Base-by-base conservation (phyloP, 78 protist genomes). In the Chrysochromulina tobinii region DNA sequence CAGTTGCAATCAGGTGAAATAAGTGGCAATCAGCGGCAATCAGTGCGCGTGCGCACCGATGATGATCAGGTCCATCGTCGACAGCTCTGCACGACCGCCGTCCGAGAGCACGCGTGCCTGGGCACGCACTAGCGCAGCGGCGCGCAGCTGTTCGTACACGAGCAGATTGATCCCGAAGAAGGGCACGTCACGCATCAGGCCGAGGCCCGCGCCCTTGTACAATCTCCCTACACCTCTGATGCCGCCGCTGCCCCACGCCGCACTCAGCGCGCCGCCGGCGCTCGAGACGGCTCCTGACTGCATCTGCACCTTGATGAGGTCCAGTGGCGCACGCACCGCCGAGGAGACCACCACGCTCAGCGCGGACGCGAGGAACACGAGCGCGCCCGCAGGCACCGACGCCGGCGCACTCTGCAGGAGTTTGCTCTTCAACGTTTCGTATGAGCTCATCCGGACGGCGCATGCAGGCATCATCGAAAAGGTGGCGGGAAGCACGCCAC, bases 381-480 rank as follows among this genome's bases (percentile, higher is more conserved):
- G 38, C 57, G 57, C 81, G 81, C 57, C 57, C 20, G 73, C 12
- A 6, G 81, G 81, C 57, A 38, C 2, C n/a, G 5, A 12, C 53
- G 53, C 38, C 6, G 81, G 54, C 6, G 81, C n/a, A 12, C 8
- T 3, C 81, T 3, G 53, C 81, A 38, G 5, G 53, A 72, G 81
- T 53, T 23, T 5, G n/a, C 11, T 38, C 81, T 72, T 72, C n/a
- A 72, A 38, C 81, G 14, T 14, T 53, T 72, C 81, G 81, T 72
- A 72, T 53, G 53, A 2, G 48, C 81, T 53, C 81, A 72, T 72
- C 53, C 81, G 48, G n/a, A 72, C 81, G 53, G 81, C 81, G 53
- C 81, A 72, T 14, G 81, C 81, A 38, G 81, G 81, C 81, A 72
- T 72, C 81, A 72, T 72, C 81, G 81, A 72, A 53, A 72, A 15